These are phyloP conservation scores for Carex sylvatica DNA, from an alignment of 202 grass and related monocot genomes.

Conservation along the genomic window DNA sequence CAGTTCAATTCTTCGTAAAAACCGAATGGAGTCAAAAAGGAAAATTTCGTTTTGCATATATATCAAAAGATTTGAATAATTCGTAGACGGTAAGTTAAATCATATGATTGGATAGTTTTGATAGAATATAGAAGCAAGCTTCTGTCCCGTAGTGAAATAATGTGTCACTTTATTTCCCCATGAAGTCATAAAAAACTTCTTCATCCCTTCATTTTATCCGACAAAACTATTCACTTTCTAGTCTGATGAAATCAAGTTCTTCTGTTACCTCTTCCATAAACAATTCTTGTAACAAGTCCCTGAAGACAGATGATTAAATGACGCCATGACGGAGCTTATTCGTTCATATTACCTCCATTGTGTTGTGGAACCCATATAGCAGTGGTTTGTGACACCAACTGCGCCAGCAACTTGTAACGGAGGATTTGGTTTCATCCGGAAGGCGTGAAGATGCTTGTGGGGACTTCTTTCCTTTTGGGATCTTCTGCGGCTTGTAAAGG, in stretches of 20 bases:
- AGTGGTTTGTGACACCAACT: neutral
- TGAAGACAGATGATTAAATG: neutral
- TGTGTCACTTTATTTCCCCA: neutral
- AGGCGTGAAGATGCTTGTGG: neutral
- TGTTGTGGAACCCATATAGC: neutral
- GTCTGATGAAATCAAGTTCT: neutral
- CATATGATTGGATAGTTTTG: too few species aligned
- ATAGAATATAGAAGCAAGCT: neutral
- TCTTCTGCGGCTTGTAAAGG: neutral
- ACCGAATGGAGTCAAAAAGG: neutral
- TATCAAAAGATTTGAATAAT: neutral
- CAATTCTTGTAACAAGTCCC: neutral
- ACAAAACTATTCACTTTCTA: neutral
- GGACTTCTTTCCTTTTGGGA: constrained; percentile 1
- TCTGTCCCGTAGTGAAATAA: neutral
- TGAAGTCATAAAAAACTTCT: neutral
- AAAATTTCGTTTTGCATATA: neutral
- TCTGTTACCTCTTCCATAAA: neutral
- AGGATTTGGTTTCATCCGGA: neutral
- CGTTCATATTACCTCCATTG: neutral
- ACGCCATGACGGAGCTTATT: neutral
- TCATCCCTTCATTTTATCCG: neutral
- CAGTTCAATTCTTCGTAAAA: neutral
- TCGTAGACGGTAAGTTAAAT: neutral
- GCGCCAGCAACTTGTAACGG: too few species aligned